A percentile compares a stretch with the other conserved stretches of the same genome.
phyloP scores from a whole-genome alignment of 495 filamentous ascomycete genomes.

The Aspergillus cavernicola region DNA sequence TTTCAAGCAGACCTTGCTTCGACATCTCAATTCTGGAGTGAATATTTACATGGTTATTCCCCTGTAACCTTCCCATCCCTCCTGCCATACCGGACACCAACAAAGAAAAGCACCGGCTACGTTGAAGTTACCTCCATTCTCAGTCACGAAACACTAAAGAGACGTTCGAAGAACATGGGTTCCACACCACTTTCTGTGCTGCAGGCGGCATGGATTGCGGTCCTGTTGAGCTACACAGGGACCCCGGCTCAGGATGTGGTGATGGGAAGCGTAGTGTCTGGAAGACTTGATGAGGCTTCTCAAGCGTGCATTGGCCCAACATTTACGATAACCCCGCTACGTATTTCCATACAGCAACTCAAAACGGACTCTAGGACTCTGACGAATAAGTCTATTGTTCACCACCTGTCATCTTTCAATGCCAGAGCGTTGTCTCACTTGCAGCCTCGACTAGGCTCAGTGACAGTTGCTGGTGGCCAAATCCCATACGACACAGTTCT shows the following conservation, averaged over 20 bases:
- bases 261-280: slow-evolving; percentile 63
- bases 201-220: slow-evolving; percentile 65
- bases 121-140: slow-evolving; percentile 20
- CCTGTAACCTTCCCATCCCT: slow-evolving; percentile 26
- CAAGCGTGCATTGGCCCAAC: slow-evolving; percentile 65
- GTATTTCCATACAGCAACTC: slow-evolving; percentile 16
- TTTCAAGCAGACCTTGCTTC: slow-evolving; percentile 34
- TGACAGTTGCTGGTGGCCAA: slow-evolving; percentile 14
- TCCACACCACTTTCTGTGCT: slow-evolving; percentile 66
- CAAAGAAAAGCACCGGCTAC: slow-evolving; percentile 11
- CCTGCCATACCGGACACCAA: slow-evolving; percentile 13
- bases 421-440: slow-evolving; percentile 19
- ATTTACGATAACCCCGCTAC: slow-evolving; percentile 72
- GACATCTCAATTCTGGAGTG: slow-evolving; percentile 59
- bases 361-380: background rate
- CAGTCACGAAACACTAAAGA: slow-evolving; percentile 18
- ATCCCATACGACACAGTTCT: slow-evolving; percentile 23
- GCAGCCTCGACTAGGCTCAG: slow-evolving; percentile 21
- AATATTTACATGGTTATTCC: slow-evolving; percentile 36
- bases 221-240: slow-evolving; percentile 45
- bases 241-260: slow-evolving; percentile 31
- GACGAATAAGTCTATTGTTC: slow-evolving; percentile 20
- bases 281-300: slow-evolving; percentile 56
- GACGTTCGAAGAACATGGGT: slow-evolving; percentile 32
- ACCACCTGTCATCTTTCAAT: slow-evolving; percentile 18